Evolutionary conservation across 495 filamentous ascomycete genomes (phyloP).

Genomic region (Physcia stellaris): DNA sequence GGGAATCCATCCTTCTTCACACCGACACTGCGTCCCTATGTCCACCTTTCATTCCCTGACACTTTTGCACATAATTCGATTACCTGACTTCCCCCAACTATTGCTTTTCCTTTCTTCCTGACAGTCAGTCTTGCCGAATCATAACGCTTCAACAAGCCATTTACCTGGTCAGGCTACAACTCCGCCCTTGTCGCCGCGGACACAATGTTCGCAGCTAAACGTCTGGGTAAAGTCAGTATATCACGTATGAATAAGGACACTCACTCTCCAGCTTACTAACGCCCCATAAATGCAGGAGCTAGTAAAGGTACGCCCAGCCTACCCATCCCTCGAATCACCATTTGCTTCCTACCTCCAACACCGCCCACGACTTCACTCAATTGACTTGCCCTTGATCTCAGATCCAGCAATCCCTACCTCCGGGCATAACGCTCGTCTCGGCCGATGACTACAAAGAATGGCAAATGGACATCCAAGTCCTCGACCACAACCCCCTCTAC

Average conservation of each 20-base stretch:
- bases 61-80: too few relatives aligned
- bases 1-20: too few relatives aligned
- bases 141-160: too few relatives aligned
- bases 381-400: too few relatives aligned
- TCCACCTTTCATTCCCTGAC: too few relatives aligned
- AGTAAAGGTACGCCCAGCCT: conserved; percentile 22
- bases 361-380: too few relatives aligned
- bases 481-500: conserved; percentile 89
- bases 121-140: too few relatives aligned
- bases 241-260: neutral
- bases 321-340: neutral
- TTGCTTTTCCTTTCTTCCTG: too few relatives aligned
- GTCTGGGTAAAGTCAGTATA: conserved; percentile 31
- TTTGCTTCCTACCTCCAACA: neutral
- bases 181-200: neutral
- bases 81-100: too few relatives aligned
- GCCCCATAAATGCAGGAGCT: conserved; percentile 21
- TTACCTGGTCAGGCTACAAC: neutral
- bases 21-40: too few relatives aligned
- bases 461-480: conserved; percentile 82
- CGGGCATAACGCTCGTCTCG: conserved; percentile 66
- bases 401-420: conserved; percentile 37
- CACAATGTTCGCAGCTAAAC: conserved; percentile 33
- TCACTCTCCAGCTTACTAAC: neutral
- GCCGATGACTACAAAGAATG: conserved; percentile 79